Percentiles rank a stretch among this genome's conserved stretches.
Conservation (phyloP, 495 filamentous ascomycete genomes). For the Talaromyces borbonicus region DNA sequence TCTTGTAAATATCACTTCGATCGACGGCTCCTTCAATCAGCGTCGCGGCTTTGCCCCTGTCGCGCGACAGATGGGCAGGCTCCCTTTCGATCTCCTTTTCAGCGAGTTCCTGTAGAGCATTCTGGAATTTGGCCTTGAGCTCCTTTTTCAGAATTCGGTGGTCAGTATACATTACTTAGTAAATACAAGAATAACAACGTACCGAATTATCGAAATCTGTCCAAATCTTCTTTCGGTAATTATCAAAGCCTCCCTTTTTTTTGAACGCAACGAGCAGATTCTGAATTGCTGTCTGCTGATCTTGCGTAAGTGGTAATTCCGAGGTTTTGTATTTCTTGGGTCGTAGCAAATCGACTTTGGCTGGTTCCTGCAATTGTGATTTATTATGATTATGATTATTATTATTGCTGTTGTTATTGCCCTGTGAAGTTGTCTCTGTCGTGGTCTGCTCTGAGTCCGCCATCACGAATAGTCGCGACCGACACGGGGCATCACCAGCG, state of each 20-base stretch:
- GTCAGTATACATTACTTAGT: slow-evolving; percentile 6
- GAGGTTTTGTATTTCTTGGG: slow-evolving; percentile 73
- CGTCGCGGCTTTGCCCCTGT: slow-evolving; percentile 68
- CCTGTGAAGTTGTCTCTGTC: not conserved
- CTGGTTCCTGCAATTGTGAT: slow-evolving; percentile 16
- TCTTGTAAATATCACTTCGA: slow-evolving; percentile 70
- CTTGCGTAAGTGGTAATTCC: slow-evolving; percentile 65
- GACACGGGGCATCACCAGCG: not conserved
- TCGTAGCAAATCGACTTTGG: slow-evolving; percentile 30
- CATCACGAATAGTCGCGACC: slow-evolving; percentile 29
- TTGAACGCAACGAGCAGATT: slow-evolving; percentile 71
- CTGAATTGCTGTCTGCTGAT: slow-evolving; percentile 67
- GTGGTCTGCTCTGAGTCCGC: slow-evolving; percentile 27
- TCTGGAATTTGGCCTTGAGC: slow-evolving; percentile 55
- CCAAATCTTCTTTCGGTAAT: slow-evolving; percentile 71
- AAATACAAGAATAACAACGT: slow-evolving; percentile 23
- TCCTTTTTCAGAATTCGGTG: slow-evolving; percentile 37
- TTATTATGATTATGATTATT: slow-evolving; percentile 16
- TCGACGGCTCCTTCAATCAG: slow-evolving; percentile 83
- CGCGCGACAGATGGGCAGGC: slow-evolving; percentile 61
- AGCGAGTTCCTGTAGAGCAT: slow-evolving; percentile 58
- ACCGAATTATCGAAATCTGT: slow-evolving; percentile 70
- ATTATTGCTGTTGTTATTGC: slow-evolving; percentile 12
- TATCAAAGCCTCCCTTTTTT: slow-evolving; percentile 84
- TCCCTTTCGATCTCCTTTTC: slow-evolving; percentile 77